Evolutionary conservation across 768 basidiomycete genomes (phyloP).

Genomic region (Pisolithus marmoratus): DNA sequence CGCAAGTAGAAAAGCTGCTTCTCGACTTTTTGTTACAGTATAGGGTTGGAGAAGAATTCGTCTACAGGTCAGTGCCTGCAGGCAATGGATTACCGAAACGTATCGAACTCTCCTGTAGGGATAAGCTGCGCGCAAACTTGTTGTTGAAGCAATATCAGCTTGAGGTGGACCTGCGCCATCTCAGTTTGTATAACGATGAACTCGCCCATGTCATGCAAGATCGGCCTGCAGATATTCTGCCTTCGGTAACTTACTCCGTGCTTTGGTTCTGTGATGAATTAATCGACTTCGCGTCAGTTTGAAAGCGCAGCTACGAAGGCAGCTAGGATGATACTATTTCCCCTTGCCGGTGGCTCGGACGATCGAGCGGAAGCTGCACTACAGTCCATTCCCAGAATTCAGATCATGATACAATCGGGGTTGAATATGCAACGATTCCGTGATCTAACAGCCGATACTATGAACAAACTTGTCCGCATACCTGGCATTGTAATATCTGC

Average conservation of each 20-base stretch:
- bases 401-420: conserved; percentile 84
- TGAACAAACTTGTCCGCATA: conserved; percentile 93
- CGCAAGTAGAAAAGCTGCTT: conserved; percentile 75
- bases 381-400: conserved; percentile 62
- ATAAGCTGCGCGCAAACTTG: conserved; percentile 84
- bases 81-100: not conserved
- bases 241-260: conserved; percentile 52
- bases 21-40: conserved; percentile 85
- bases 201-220: conserved; percentile 89
- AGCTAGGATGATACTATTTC: conserved; percentile 78
- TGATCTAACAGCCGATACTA: conserved; percentile 87
- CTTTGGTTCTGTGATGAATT: not conserved
- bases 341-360: conserved; percentile 53
- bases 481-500: conserved; percentile 99
- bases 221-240: conserved; percentile 81
- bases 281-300: conserved; percentile 47
- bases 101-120: conserved; percentile 37
- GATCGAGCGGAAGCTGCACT: conserved; percentile 42
- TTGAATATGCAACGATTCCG: conserved; percentile 93
- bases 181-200: conserved; percentile 87
- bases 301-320: conserved; percentile 87
- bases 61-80: conserved; percentile 65
- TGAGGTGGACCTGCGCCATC: conserved; percentile 76
- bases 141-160: conserved; percentile 84
- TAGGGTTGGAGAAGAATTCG: conserved; percentile 85